Evolutionary conservation across 2,329 filamentous ascomycete species (phyloP), one percentile per base, ranked within the genome.

Genomic region (Paradendryphiella salina): DNA sequence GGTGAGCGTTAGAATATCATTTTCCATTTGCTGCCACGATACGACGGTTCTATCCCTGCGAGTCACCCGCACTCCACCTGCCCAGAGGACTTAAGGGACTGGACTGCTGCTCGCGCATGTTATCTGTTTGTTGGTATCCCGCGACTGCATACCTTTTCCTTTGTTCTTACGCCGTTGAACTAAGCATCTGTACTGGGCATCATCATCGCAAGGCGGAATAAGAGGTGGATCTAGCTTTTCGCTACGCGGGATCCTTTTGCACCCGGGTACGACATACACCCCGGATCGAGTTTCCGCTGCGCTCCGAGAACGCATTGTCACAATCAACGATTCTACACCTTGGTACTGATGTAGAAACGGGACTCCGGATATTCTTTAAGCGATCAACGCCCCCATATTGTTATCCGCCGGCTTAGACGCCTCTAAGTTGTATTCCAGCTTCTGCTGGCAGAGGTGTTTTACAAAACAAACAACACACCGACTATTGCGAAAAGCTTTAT

Each of bases 361-460:
- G 32, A 37, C 44, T 15, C 51, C 50, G 56, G 53, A 59, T 59
- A 44, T 56, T 46, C 55, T 59, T 58, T 60, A 61, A 64, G 58
- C 63, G 45, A 56, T 36, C 46, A 50, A 52, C 59, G 38, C 47
- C 55, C 56, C 51, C 47, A 46, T 28, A 41, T 41, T 53, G 46
- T 42, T 37, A 49, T 34, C 53, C 40, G 40, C 46, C 48, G 53
- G 54, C 52, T 29, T 52, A 56, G 54, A 61, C 61, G 54, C 53
- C 50, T 56, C 46, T 36, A 47, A 40, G 47, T 52, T 54, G 55
- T 60, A 55, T 60, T 52, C 61, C 54, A 60, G 56, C 66, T 69
- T 67, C 61, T 67, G 69, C 69, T 69, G 69, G 67, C 63, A 66
- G 62, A 62, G 63, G 68, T 64, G 56, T 67, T 64, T 56, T 52